Evolutionary conservation across 768 basidiomycete genomes (phyloP).

Genomic region (Lyophyllum decastes): DNA sequence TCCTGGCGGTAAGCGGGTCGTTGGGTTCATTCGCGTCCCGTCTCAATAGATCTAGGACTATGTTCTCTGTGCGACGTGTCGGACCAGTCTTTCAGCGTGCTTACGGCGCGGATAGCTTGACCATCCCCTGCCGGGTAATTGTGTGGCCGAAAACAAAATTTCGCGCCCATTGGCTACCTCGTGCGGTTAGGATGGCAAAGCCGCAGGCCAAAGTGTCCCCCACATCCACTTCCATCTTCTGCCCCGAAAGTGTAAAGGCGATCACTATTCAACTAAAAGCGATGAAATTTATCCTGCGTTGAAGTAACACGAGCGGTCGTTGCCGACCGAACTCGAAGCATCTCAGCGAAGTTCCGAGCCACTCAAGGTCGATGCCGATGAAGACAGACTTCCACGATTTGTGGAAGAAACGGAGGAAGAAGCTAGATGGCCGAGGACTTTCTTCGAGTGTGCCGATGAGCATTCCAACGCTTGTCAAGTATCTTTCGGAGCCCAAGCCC

Average conservation of each 20-base stretch:
- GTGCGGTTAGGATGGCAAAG: conserved; percentile 71
- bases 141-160: background rate
- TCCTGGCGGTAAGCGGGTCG: background rate
- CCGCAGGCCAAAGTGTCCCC: conserved; percentile 78
- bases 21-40: background rate
- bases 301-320: conserved; percentile 59
- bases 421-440: conserved; percentile 63
- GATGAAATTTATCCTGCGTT: conserved; percentile 82
- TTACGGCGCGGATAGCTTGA: conserved; percentile 82
- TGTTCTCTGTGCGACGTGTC: conserved; percentile 76
- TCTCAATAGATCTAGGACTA: conserved; percentile 64
- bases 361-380: conserved; percentile 70
- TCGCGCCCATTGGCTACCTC: background rate
- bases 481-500: too few species aligned
- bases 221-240: conserved; percentile 98
- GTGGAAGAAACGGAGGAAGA: conserved; percentile 81
- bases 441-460: conserved; percentile 54
- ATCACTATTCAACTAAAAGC: conserved; percentile 61
- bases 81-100: conserved; percentile 79
- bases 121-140: conserved; percentile 85
- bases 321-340: conserved; percentile 41
- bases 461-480: too few species aligned
- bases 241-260: conserved; percentile 73
- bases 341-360: conserved; percentile 29
- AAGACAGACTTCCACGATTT: conserved; percentile 60